These are phyloP conservation scores for Hibiscus syriacus DNA, from an alignment of 345 rosid genomes.

Conservation along the genomic window DNA sequence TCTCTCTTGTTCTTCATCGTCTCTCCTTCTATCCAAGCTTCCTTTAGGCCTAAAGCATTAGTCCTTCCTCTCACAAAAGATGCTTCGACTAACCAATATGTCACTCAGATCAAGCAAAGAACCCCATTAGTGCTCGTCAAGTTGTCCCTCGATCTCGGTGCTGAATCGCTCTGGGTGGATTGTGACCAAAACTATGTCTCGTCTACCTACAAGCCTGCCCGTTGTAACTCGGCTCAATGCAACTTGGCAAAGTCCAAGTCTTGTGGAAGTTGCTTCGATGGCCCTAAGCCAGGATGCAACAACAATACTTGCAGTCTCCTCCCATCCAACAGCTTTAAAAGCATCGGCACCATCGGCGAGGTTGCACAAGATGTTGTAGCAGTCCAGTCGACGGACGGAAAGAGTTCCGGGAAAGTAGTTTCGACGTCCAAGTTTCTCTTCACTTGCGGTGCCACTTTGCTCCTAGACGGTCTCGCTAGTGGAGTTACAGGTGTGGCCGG, in stretches of 20 bases:
- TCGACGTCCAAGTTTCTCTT: conserved; percentile 30
- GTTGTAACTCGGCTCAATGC: conserved; percentile 59
- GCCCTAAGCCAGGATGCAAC: conserved; percentile 60
- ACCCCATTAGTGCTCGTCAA: not conserved
- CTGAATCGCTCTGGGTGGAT: not conserved
- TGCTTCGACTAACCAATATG: too few species aligned
- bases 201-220: conserved; percentile 40
- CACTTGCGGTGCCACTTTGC: conserved; percentile 28
- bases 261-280: conserved; percentile 39
- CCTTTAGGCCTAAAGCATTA: not conserved
- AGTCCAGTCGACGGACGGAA: conserved; percentile 52
- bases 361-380: conserved; percentile 46
- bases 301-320: conserved; percentile 47
- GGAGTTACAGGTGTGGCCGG: conserved; percentile 60
- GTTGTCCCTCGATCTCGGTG: not conserved
- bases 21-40: not conserved
- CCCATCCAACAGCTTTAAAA: conserved; percentile 41
- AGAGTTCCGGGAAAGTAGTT: conserved; percentile 45
- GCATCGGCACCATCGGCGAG: conserved; percentile 41
- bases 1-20: not conserved
- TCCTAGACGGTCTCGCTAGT: conserved; percentile 42
- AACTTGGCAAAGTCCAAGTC: conserved; percentile 36
- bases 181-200: conserved; percentile 44
- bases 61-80: not conserved
- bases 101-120: not conserved